Evolutionary conservation across 768 basidiomycete genomes (phyloP).

Genomic region (Agrocybe pediades): DNA sequence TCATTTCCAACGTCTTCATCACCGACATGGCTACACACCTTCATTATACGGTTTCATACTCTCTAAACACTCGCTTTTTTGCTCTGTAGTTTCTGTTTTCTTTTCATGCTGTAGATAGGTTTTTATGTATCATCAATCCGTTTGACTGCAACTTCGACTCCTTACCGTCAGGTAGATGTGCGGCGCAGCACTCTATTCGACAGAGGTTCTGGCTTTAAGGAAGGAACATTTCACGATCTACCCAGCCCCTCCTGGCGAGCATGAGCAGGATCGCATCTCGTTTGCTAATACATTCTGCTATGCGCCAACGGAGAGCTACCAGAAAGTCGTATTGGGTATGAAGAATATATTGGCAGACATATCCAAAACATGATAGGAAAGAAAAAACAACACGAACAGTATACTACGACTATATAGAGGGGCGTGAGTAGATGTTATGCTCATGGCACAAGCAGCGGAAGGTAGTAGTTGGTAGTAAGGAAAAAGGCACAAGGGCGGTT

Average conservation of each 20-base stretch:
- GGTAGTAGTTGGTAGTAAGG: neutral
- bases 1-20: neutral
- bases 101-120: conserved; percentile 6
- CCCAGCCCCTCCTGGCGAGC: too few species aligned
- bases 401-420: neutral
- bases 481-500: neutral
- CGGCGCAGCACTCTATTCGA: too few species aligned
- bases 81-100: neutral
- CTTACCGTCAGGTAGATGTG: too few species aligned
- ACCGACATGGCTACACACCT: neutral
- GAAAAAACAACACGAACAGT: neutral
- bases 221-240: too few species aligned
- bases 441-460: neutral
- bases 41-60: neutral
- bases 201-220: too few species aligned
- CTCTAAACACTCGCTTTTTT: neutral
- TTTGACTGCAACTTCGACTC: conserved; percentile 2
- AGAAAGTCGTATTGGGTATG: conserved; percentile 1
- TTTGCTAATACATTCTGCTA: neutral
- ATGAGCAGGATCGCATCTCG: too few species aligned
- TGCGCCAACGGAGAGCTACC: too few species aligned
- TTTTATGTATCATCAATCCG: conserved; percentile 11
- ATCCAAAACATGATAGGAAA: conserved; percentile 3
- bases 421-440: neutral
- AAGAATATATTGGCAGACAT: conserved; percentile 14